These are phyloP conservation scores for Mycena alexandri DNA, from an alignment of 768 basidiomycete species.

Conservation along the genomic window DNA sequence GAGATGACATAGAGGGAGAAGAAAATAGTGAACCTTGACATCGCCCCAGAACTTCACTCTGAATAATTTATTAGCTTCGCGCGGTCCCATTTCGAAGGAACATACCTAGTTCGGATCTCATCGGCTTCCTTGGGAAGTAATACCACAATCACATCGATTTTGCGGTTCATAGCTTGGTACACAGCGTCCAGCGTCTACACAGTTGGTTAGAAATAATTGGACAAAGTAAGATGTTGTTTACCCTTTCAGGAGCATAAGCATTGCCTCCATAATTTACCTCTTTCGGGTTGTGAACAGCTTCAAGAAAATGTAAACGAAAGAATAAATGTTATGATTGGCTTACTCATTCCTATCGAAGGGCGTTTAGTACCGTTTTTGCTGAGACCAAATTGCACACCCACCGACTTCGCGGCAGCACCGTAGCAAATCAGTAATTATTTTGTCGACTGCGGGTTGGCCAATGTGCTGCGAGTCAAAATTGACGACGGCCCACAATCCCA, in stretches of 20 bases:
- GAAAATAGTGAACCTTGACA: slow-evolving; percentile 43
- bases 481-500: slow-evolving; percentile 41
- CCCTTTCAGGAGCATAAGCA: neutral
- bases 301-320: neutral
- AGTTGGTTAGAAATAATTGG: neutral
- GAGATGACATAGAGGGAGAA: neutral
- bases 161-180: neutral
- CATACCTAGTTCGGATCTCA: slow-evolving; percentile 49
- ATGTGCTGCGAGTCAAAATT: slow-evolving; percentile 24
- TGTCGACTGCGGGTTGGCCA: neutral
- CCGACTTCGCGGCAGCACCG: slow-evolving; percentile 29
- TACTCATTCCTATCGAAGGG: slow-evolving; percentile 36
- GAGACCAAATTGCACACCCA: slow-evolving; percentile 2
- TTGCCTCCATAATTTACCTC: neutral
- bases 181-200: slow-evolving; percentile 12
- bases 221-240: neutral
- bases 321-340: neutral
- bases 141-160: slow-evolving; percentile 56
- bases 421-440: slow-evolving; percentile 10
- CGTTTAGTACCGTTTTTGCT: neutral
- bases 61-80: too few species aligned
- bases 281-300: slow-evolving; percentile 1
- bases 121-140: slow-evolving; percentile 65
- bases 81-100: too few species aligned
- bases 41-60: slow-evolving; percentile 72